Base-by-base conservation (phyloP, 1,284 basidiomycete species). In the Ceraceosorus guamensis region DNA sequence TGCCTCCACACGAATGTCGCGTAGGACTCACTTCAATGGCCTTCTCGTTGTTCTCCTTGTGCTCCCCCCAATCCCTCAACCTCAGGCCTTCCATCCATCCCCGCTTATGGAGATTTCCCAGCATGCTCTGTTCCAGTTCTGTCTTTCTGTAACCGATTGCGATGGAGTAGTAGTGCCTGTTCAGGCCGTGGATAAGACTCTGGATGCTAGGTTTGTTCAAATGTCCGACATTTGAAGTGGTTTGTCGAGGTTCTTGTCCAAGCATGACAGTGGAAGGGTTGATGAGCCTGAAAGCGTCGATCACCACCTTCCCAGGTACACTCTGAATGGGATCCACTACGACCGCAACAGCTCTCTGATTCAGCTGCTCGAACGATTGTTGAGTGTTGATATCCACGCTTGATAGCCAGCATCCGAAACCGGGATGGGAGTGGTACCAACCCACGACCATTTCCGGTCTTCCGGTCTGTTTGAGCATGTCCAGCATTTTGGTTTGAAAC, bases 381-480 rank as follows among this genome's bases (percentile, higher is more conserved):
- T 99, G 95, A 5, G 95, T 99, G 80, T 98, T 97, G 77, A 98
- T 92, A 80, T 99, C 95, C 39, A 98, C 95, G 68, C 89, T 92
- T 51, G 91, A 96, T 44, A 99, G 81, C 95, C 95, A 99, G 78
- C 95, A 99, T 4, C 95, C 95, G 77, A 98, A 99, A 37, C 95
- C 95, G 53, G 95, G 95, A 80, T 99, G 95, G 48, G 95, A 98
- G 79, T 99, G 95, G 77, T 99, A 99, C 95, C 95, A 99, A 6
- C 95, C 95, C 0, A 99, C 95, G 8, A 98, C 95, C 85, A 88
- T 91, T 80, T 98, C 95, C 49, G 93, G 90, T 68, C 92, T 61
- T 59, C 95, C 95, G 2, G 95, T 99, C 80, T 98, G 95, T 79
- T 98, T 98, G 70, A 99, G 80, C 91, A 98, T 98, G 66, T 98